These are phyloP conservation scores for Chaetomium fimeti DNA, from an alignment of 495 filamentous ascomycete species.

Conservation along the genomic window DNA sequence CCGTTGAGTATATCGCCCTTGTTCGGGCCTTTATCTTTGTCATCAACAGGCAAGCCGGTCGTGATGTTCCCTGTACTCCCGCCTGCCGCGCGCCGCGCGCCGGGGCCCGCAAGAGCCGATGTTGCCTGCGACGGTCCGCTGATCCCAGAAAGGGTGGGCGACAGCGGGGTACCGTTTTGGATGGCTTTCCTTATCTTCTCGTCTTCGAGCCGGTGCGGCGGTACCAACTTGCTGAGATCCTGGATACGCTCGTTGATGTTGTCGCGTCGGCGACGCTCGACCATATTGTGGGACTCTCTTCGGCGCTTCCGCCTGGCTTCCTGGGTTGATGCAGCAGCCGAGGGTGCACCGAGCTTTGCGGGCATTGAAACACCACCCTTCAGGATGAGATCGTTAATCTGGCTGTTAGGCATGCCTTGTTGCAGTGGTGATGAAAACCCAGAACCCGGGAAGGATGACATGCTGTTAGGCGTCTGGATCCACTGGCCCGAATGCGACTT, in stretches of 20 bases:
- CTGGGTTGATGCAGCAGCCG: conserved; percentile 63
- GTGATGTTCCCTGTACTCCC: conserved; percentile 77
- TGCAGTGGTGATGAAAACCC: conserved; percentile 70
- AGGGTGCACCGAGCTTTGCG: conserved; percentile 47
- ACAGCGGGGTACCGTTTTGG: conserved; percentile 82
- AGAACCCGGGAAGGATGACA: conserved; percentile 76
- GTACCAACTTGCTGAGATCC: conserved; percentile 89
- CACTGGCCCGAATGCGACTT: conserved; percentile 80
- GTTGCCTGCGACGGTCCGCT: conserved; percentile 72
- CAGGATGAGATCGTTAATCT: conserved; percentile 52
- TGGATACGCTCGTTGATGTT: conserved; percentile 99
- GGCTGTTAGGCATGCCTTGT: conserved; percentile 46
- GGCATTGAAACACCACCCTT: conserved; percentile 59
- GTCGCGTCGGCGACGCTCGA: conserved; percentile 89
- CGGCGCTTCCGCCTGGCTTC: conserved; percentile 89
- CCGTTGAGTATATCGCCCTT: conserved; percentile 98
- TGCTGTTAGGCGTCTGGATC: conserved; percentile 71
- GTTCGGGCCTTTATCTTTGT: conserved; percentile 98
- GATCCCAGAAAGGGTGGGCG: conserved; percentile 66
- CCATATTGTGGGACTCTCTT: conserved; percentile 92
- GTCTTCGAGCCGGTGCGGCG: conserved; percentile 88
- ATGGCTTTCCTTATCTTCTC: conserved; percentile 95
- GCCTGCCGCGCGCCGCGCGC: conserved; percentile 72
- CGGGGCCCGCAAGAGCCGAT: conserved; percentile 79
- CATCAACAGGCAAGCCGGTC: conserved; percentile 84